Base-by-base conservation (phyloP, 1,139 yeast genomes). In the Magnusiomyces suaveolens region DNA sequence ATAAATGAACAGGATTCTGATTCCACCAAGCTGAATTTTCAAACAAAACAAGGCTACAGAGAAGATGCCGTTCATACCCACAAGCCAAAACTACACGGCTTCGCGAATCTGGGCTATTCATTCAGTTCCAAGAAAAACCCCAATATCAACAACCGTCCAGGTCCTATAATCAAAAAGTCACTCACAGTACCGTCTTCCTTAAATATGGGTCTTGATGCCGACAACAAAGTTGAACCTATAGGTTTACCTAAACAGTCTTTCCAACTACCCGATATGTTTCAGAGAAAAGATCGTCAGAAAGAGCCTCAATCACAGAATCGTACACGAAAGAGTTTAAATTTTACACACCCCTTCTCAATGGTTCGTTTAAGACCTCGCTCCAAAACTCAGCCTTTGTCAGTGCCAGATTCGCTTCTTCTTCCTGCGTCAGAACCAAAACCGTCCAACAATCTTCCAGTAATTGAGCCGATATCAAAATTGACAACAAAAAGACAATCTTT, bases 211-310 rank as follows among this genome's bases (percentile, higher is more conserved):
- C 16, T 16, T 10, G 16, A 36, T 3, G 41, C 3, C 16, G 18
- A 10, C 41, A 10, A 4, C 3, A 18, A 36, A 3, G 4, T 2
- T 20, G 25, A 24, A 20, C 25, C 44, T 8, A 41, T 20, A 41
- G 20, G 14, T n/a, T 20, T 25, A 10, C 16, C 10, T 3, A 41
- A 41, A 25, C 18, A 18, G 20, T 16, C 23, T 20, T 41, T 41
- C n/a, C 44, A 41, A 41, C 44, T 41, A 20, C 44, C 44, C 8
- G 44, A 21, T 3, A 41, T 41, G 44, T 41, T 41, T n/a, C 44
- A 41, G 16, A 18, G 44, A 41, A 18, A 21, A 21, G 25, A 4
- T 6, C 44, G 44, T 41, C 44, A 41, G 20, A 8, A 18, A 41
- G 6, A 18, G 12, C 23, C 18, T 6, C 44, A 41, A 41, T n/a